Conservation (phyloP, 2,329 filamentous ascomycete genomes). For the Aspergillus felis region DNA sequence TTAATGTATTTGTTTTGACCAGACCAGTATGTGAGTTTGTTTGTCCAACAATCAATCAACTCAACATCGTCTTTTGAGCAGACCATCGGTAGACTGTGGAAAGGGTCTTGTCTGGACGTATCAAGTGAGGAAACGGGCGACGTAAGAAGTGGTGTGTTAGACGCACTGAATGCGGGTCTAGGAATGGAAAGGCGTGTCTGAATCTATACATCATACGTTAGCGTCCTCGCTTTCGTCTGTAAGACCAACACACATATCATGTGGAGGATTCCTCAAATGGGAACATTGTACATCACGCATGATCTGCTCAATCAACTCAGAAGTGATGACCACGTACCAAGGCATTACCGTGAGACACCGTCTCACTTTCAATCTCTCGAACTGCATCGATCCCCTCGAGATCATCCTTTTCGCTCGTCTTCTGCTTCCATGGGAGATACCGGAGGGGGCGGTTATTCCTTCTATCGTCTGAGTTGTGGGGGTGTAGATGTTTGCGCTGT, state of each 20-base stretch:
- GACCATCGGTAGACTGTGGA: slow-evolving; percentile 25
- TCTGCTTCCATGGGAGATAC: slow-evolving; percentile 24
- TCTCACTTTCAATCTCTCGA: slow-evolving; percentile 1
- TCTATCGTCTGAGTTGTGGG: slow-evolving; percentile 12
- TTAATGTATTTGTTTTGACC: slow-evolving; percentile 38
- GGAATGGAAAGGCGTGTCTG: slow-evolving; percentile 12
- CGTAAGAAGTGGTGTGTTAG: slow-evolving; percentile 7
- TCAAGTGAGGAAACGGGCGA: slow-evolving; percentile 26
- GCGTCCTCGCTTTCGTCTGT: background rate
- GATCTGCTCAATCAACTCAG: background rate
- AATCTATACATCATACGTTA: slow-evolving; percentile 6
- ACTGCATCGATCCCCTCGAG: background rate
- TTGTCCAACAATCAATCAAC: slow-evolving; percentile 34
- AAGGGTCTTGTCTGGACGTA: slow-evolving; percentile 30
- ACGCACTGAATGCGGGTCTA: slow-evolving; percentile 9
- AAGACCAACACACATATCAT: background rate
- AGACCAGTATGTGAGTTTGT: slow-evolving; percentile 39
- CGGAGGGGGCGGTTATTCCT: slow-evolving; percentile 12
- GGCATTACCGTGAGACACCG: slow-evolving; percentile 6
- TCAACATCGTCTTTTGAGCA: slow-evolving; percentile 26
- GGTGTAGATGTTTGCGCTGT: slow-evolving; percentile 27
- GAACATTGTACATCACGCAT: background rate
- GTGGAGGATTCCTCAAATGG: background rate
- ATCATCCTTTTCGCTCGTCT: slow-evolving; percentile 3
- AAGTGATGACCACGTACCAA: slow-evolving; percentile 15